Conservation (phyloP, 306 rosid species). For the Cucurbita argyrosperma region DNA sequence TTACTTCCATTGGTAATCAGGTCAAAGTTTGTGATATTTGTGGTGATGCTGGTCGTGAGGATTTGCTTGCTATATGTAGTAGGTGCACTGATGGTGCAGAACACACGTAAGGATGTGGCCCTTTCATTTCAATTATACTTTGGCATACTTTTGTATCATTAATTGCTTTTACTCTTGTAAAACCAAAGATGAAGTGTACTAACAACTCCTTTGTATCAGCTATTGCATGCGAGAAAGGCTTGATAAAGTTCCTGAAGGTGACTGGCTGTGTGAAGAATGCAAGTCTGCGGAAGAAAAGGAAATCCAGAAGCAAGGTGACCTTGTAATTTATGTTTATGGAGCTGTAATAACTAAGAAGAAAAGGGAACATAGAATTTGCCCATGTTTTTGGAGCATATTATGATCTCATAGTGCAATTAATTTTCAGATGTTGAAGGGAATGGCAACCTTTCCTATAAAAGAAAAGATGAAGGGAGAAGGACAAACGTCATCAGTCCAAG, state of each 20-base stretch:
- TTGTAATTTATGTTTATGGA: conserved; percentile 5
- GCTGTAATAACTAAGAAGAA: conserved; percentile 2
- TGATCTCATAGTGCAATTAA: conserved; percentile 9
- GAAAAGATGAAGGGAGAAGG: conserved; percentile 13
- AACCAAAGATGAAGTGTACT: conserved; percentile 1
- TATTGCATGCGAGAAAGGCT: conserved; percentile 91
- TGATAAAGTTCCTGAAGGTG: conserved; percentile 57
- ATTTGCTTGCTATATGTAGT: conserved; percentile 72
- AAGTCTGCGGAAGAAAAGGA: conserved; percentile 38
- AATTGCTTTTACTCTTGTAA: conserved; percentile 8
- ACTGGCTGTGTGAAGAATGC: conserved; percentile 92
- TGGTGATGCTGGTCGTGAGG: conserved; percentile 92
- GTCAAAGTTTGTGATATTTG: conserved; percentile 92
- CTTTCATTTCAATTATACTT: conserved; percentile 3
- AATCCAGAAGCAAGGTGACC: conserved; percentile 51
- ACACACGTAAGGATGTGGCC: conserved; percentile 51
- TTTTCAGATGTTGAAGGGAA: conserved; percentile 26
- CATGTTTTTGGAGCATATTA: background rate
- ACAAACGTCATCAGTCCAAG: conserved; percentile 19
- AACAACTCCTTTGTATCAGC: conserved; percentile 22
- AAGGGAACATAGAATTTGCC: background rate
- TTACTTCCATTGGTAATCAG: conserved; percentile 26
- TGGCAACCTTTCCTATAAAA: background rate
- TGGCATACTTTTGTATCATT: conserved; percentile 10
- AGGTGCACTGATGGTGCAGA: conserved; percentile 97